Evolutionary conservation across 768 basidiomycete species (phyloP).

Genomic region (Nidula microcarpa): DNA sequence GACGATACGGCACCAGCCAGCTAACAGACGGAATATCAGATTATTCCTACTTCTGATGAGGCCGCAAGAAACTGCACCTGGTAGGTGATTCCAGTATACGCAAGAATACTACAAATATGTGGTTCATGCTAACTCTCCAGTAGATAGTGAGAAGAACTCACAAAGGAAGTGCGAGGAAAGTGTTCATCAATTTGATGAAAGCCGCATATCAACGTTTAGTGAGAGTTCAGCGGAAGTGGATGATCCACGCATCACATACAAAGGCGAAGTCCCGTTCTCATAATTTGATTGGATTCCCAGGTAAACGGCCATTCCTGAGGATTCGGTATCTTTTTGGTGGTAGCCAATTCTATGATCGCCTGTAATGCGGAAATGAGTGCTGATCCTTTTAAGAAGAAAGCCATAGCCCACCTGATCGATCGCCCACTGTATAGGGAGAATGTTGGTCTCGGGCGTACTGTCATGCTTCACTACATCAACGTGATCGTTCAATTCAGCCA

Average conservation of each 20-base stretch:
- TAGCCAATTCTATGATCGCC: slow-evolving; percentile 55
- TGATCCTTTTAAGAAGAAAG: neutral
- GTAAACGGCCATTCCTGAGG: slow-evolving; percentile 62
- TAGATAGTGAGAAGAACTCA: neutral
- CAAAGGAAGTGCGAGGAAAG: neutral
- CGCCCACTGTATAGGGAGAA: slow-evolving; percentile 60
- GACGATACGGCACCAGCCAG: slow-evolving; percentile 65
- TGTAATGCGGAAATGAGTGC: slow-evolving; percentile 14
- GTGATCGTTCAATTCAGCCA: slow-evolving; percentile 49
- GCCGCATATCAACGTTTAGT: neutral
- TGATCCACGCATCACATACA: too few species aligned
- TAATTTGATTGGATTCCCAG: slow-evolving; percentile 36
- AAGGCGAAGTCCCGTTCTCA: neutral
- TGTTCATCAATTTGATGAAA: neutral
- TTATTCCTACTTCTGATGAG: neutral
- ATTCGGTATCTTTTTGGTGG: slow-evolving; percentile 36
- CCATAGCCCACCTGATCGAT: slow-evolving; percentile 50
- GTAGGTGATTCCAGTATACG: neutral
- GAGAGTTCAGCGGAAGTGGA: neutral
- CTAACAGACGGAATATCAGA: slow-evolving; percentile 43
- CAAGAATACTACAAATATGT: neutral
- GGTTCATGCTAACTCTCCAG: too few species aligned
- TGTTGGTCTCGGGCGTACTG: slow-evolving; percentile 48
- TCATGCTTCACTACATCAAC: slow-evolving; percentile 52
- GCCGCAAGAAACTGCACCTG: neutral